Evolutionary conservation across 2,329 filamentous ascomycete species (phyloP).

Genomic region (Penicillium crustosum): DNA sequence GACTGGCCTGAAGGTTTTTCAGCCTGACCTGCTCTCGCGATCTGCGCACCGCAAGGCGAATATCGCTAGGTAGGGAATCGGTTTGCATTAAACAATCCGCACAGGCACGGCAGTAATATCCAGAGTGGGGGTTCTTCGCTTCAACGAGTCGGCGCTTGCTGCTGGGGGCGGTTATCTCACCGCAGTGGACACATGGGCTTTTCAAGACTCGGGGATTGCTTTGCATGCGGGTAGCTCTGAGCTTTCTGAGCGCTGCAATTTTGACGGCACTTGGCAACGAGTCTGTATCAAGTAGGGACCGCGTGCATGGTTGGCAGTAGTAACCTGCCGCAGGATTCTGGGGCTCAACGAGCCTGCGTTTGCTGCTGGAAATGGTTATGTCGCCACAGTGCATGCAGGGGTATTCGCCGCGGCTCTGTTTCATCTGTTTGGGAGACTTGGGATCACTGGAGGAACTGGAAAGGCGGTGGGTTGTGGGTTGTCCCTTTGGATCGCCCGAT

Average conservation of each 20-base stretch:
- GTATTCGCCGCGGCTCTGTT: slow-evolving; percentile 6
- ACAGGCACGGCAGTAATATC: slow-evolving; percentile 10
- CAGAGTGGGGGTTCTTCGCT: background rate
- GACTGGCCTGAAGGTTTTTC: background rate
- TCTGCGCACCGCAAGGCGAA: background rate
- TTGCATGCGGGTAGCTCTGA: background rate
- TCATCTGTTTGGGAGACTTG: background rate
- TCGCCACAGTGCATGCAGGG: slow-evolving; percentile 9
- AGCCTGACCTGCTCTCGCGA: slow-evolving; percentile 3
- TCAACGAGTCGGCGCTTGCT: slow-evolving; percentile 10
- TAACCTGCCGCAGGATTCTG: slow-evolving; percentile 7
- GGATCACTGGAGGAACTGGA: background rate
- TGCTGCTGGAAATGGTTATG: slow-evolving; percentile 3
- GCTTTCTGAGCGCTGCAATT: background rate
- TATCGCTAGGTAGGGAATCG: background rate
- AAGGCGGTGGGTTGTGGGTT: background rate
- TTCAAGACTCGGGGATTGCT: background rate
- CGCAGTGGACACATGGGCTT: slow-evolving; percentile 8
- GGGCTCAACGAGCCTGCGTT: slow-evolving; percentile 4
- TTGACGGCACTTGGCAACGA: background rate
- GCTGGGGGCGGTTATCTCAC: slow-evolving; percentile 1
- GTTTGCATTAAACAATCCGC: background rate
- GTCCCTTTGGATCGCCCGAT: background rate
- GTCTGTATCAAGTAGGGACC: slow-evolving; percentile 5
- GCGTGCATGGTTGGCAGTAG: slow-evolving; percentile 7